These are phyloP conservation scores for Nematodospora valgi DNA, from an alignment of 805 yeast genomes.

Conservation along the genomic window DNA sequence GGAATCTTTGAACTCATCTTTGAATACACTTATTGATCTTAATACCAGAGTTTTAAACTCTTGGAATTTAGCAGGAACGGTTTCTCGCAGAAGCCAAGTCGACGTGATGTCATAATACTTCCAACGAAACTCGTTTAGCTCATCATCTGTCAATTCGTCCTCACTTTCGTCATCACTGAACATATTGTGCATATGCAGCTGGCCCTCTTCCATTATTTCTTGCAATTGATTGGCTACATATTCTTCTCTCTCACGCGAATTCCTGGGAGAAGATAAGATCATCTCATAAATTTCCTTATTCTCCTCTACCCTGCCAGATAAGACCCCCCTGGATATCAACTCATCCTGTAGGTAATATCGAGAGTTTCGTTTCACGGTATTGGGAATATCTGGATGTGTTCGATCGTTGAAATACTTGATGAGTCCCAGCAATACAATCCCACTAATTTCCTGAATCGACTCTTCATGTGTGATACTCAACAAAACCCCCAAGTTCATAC, in stretches of 20 bases:
- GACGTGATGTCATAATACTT: conserved; percentile 5
- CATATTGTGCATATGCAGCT: not conserved
- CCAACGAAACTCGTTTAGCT: conserved; percentile 5
- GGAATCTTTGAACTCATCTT: conserved; percentile 29
- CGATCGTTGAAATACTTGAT: not conserved
- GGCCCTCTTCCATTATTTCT: conserved; percentile 4
- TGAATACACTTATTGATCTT: not conserved
- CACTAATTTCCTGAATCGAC: not conserved
- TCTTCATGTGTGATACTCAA: conserved; percentile 1
- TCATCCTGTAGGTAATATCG: conserved; percentile 11
- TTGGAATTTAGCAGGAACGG: conserved; percentile 1
- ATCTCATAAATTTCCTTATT: conserved; percentile 12
- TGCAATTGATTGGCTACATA: conserved; percentile 13
- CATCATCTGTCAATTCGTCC: conserved; percentile 5
- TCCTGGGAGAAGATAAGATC: not conserved
- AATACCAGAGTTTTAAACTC: conserved; percentile 1
- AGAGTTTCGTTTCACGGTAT: conserved; percentile 3
- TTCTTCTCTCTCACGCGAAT: conserved; percentile 14
- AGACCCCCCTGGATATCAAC: conserved; percentile 8
- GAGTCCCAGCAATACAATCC: conserved; percentile 4
- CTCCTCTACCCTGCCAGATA: conserved; percentile 4
- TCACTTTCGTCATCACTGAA: conserved; percentile 4
- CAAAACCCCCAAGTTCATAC: conserved; percentile 4
- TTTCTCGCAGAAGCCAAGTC: conserved; percentile 18
- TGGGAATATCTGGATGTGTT: not conserved